Percentiles rank a stretch among this genome's conserved stretches.
Evolutionary conservation across 2,329 filamentous ascomycete genomes (phyloP).

Genomic region (Aspergillus sp.): DNA sequence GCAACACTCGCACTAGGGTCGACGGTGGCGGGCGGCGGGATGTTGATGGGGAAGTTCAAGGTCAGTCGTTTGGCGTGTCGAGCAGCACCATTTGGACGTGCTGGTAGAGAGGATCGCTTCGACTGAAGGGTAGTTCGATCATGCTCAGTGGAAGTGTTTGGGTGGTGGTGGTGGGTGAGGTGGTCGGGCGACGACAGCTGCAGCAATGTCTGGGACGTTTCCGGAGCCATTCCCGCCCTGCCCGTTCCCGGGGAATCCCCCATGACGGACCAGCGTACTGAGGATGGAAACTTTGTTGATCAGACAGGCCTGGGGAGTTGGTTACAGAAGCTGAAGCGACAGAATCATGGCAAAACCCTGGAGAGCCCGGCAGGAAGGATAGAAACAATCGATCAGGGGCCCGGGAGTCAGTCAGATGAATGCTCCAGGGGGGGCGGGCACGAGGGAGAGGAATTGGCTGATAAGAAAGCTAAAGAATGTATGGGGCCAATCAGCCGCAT

Average conservation of each 20-base stretch:
- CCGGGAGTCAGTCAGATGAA: too few species aligned
- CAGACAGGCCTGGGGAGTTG: neutral
- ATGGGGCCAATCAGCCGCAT: neutral
- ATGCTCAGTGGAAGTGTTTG: slow-evolving; percentile 17
- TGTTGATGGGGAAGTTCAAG: slow-evolving; percentile 50
- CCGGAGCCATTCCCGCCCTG: slow-evolving; percentile 31
- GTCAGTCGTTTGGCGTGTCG: slow-evolving; percentile 50
- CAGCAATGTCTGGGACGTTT: slow-evolving; percentile 30
- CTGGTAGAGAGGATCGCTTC: slow-evolving; percentile 37
- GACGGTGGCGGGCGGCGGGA: slow-evolving; percentile 30
- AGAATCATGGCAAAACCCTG: slow-evolving; percentile 17
- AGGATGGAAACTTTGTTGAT: slow-evolving; percentile 1
- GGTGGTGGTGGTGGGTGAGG: slow-evolving; percentile 6
- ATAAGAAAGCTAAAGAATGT: neutral
- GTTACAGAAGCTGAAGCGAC: slow-evolving; percentile 7
- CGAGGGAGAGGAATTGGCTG: neutral
- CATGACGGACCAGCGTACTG: slow-evolving; percentile 35
- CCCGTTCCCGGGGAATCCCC: slow-evolving; percentile 36
- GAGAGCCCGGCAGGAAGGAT: too few species aligned
- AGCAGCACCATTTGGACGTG: slow-evolving; percentile 37
- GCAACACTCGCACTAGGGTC: slow-evolving; percentile 28
- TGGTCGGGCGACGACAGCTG: slow-evolving; percentile 9
- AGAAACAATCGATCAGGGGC: too few species aligned
- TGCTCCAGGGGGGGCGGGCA: too few species aligned
- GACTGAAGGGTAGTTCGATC: slow-evolving; percentile 22